A percentile compares a stretch with the other conserved stretches of the same genome.
Evolutionary conservation across 225 moss, liverwort and hornwort species (phyloP).

Genomic region (Pseudisothecium myosuroides): DNA sequence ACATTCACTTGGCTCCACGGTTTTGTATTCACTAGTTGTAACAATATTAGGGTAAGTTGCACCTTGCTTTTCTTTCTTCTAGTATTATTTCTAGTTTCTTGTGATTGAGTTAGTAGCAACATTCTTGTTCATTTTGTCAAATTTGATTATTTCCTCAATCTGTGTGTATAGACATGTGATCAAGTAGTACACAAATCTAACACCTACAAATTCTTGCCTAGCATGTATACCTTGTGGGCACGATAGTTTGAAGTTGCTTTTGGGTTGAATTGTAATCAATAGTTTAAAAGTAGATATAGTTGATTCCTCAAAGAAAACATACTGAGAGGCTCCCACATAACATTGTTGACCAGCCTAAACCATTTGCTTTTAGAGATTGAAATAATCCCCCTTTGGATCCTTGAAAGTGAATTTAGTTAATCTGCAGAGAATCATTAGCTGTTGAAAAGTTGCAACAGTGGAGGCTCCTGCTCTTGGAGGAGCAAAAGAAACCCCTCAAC

Average conservation of each 20-base stretch:
- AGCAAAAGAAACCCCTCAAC: not conserved
- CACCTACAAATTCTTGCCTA: not conserved
- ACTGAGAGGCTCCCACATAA: not conserved
- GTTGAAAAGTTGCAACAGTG: not conserved
- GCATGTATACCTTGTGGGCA: not conserved
- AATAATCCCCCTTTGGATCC: not conserved
- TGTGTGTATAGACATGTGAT: not conserved
- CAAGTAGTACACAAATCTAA: not conserved
- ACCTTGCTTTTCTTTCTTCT: not conserved
- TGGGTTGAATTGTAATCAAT: too few species aligned
- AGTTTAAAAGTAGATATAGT: too few species aligned
- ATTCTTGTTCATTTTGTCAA: not conserved
- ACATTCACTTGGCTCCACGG: not conserved
- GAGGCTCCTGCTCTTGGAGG: fast-evolving
- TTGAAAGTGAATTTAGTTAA: not conserved
- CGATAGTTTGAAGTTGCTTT: not conserved
- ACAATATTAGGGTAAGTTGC: not conserved
- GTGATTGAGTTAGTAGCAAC: not conserved
- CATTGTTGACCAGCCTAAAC: not conserved
- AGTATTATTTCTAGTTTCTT: not conserved
- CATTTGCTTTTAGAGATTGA: not conserved
- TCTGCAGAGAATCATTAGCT: too few species aligned
- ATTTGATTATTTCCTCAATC: too few species aligned
- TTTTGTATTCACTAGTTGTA: not conserved
- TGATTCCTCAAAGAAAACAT: too few species aligned